Evolutionary conservation across 2,329 filamentous ascomycete species (phyloP).

Genomic region (Colletotrichum costaricense): DNA sequence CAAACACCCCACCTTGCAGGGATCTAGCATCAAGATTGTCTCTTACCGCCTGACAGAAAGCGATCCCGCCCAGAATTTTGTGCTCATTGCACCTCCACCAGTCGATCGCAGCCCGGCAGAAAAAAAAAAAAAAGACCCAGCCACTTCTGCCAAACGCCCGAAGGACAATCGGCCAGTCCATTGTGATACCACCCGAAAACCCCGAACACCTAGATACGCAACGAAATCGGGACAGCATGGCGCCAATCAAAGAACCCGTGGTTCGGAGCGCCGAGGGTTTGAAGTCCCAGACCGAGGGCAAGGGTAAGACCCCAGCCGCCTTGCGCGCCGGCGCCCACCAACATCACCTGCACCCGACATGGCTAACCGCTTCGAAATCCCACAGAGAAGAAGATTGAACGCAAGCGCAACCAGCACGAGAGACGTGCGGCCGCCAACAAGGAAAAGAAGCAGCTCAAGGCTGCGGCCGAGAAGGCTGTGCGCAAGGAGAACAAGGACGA

Average conservation of each 20-base stretch:
- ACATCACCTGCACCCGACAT: not conserved
- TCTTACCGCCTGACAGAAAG: constrained; percentile 47
- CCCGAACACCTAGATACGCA: not conserved
- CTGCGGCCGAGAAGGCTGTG: constrained; percentile 46
- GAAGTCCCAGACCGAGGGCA: constrained; percentile 7
- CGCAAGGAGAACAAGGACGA: constrained; percentile 46
- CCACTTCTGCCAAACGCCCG: not conserved
- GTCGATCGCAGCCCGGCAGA: not conserved
- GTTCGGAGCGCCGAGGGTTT: constrained; percentile 35
- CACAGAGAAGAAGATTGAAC: constrained; percentile 44
- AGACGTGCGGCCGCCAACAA: constrained; percentile 45
- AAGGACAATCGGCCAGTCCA: no score
- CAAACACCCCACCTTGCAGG: constrained; percentile 4
- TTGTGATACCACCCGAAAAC: not conserved
- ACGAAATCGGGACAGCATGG: not conserved
- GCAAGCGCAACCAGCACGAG: constrained; percentile 41
- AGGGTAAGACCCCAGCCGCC: constrained; percentile 7
- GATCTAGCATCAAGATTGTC: not conserved
- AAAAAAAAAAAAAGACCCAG: not conserved
- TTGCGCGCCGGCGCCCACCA: not conserved
- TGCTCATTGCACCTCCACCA: constrained; percentile 29
- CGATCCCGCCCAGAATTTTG: constrained; percentile 25
- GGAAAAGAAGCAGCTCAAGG: constrained; percentile 49
- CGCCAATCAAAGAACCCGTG: not conserved
- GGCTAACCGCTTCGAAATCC: not conserved